Evolutionary conservation across 441 rosid species (phyloP).

Genomic region (Hypseocharis bilobata): DNA sequence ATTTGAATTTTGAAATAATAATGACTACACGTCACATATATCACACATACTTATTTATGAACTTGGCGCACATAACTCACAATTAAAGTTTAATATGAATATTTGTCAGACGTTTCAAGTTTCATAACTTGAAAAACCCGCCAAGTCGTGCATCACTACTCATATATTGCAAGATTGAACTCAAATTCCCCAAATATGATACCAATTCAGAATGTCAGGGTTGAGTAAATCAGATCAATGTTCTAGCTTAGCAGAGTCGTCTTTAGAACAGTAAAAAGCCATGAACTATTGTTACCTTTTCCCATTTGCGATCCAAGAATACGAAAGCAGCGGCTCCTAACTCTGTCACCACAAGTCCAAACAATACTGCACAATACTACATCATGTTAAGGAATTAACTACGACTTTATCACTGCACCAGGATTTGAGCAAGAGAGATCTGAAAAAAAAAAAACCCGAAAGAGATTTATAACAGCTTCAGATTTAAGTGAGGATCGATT

Average conservation of each 20-base stretch:
- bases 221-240: not conserved
- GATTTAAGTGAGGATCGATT: not conserved
- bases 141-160: no score
- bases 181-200: not conserved
- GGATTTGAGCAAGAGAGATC: no score
- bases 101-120: no score
- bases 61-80: no score
- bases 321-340: not conserved
- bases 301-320: not conserved
- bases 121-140: no score
- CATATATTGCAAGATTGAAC: not conserved
- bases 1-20: no score
- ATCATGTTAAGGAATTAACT: not conserved
- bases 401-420: not conserved
- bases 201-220: not conserved
- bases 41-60: no score
- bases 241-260: no score
- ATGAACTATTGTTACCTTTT: not conserved
- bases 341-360: not conserved
- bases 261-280: no score
- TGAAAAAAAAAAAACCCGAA: not conserved
- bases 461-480: not conserved
- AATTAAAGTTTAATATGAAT: no score
- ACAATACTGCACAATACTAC: not conserved
- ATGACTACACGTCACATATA: no score